Evolutionary conservation across 352 stramenopile genomes (phyloP).

Genomic region (Aphanomyces invadans): DNA sequence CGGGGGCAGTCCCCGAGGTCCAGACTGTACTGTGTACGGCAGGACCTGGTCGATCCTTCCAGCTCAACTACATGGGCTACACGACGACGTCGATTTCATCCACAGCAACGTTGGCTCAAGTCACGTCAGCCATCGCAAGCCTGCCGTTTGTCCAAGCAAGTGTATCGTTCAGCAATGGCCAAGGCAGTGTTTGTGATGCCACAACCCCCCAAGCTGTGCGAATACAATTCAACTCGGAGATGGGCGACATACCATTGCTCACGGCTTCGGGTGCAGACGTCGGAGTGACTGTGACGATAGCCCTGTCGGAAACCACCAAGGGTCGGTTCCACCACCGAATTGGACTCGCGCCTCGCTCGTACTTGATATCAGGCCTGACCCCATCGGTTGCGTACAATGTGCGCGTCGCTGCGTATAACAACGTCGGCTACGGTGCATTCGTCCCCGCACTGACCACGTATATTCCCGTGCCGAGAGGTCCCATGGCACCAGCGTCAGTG

Average conservation of each 20-base stretch:
- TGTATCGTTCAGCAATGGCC: conserved; percentile 32
- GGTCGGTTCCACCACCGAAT: conserved; percentile 47
- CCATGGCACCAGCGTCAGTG: conserved; percentile 68
- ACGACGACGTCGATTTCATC: conserved; percentile 40
- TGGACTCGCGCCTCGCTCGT: conserved; percentile 72
- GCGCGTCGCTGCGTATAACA: conserved; percentile 92
- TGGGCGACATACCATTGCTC: conserved; percentile 43
- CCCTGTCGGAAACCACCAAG: conserved; percentile 39
- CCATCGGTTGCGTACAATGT: conserved; percentile 76
- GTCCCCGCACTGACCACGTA: conserved; percentile 32
- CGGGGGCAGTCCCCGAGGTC: conserved; percentile 43
- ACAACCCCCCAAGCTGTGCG: conserved; percentile 31
- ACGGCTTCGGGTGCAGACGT: conserved; percentile 3
- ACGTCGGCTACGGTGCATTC: conserved; percentile 84
- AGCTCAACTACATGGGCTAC: conserved; percentile 46
- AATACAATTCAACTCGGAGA: conserved; percentile 49
- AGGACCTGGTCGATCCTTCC: conserved; percentile 39
- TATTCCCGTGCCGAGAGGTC: conserved; percentile 38
- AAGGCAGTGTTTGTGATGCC: conserved; percentile 44
- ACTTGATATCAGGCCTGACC: conserved; percentile 72
- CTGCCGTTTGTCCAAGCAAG: conserved; percentile 49
- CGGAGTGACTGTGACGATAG: conserved; percentile 4
- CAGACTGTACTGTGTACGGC: conserved; percentile 49
- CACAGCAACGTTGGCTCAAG: conserved; percentile 30
- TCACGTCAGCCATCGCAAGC: conserved; percentile 52